Conservation (phyloP, 2,329 filamentous ascomycete genomes). For the Daldinia sp. region DNA sequence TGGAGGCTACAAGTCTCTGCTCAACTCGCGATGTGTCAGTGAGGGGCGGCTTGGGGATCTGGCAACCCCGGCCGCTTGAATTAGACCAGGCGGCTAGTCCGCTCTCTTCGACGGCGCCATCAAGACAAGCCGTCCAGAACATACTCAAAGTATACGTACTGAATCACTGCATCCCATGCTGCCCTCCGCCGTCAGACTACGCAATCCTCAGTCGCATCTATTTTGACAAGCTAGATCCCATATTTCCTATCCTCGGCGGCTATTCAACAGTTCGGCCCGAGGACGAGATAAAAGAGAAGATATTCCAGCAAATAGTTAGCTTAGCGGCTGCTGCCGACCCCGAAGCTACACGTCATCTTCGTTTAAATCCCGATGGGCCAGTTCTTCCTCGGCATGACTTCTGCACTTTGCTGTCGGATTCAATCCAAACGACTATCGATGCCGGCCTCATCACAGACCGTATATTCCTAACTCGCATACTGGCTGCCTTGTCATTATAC, state of each 20-base stretch:
- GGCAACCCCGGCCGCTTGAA: slow-evolving; percentile 56
- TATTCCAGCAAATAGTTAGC: slow-evolving; percentile 67
- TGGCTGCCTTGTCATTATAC: slow-evolving; percentile 69
- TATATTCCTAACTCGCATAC: slow-evolving; percentile 66
- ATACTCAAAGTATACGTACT: slow-evolving; percentile 57
- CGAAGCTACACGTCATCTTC: slow-evolving; percentile 59
- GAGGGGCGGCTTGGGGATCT: slow-evolving; percentile 68
- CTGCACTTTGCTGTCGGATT: slow-evolving; percentile 61
- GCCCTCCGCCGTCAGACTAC: slow-evolving; percentile 63
- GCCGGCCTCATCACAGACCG: slow-evolving; percentile 66
- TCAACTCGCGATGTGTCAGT: slow-evolving; percentile 56
- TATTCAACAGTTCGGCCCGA: slow-evolving; percentile 44
- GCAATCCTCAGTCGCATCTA: slow-evolving; percentile 60
- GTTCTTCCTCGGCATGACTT: slow-evolving; percentile 62
- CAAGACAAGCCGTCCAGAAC: slow-evolving; percentile 47
- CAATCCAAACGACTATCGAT: slow-evolving; percentile 63
- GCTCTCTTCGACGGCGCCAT: slow-evolving; percentile 50
- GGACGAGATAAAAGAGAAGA: slow-evolving; percentile 51
- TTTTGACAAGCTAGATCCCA: slow-evolving; percentile 65
- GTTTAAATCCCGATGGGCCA: slow-evolving; percentile 56
- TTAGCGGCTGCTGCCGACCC: slow-evolving; percentile 66
- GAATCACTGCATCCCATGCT: slow-evolving; percentile 60
- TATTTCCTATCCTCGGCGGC: slow-evolving; percentile 65
- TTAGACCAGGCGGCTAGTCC: slow-evolving; percentile 46
- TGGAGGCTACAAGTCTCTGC: slow-evolving; percentile 63